These are phyloP conservation scores for Theileria parva DNA, from an alignment of 169 alveolate genomes.

Conservation along the genomic window DNA sequence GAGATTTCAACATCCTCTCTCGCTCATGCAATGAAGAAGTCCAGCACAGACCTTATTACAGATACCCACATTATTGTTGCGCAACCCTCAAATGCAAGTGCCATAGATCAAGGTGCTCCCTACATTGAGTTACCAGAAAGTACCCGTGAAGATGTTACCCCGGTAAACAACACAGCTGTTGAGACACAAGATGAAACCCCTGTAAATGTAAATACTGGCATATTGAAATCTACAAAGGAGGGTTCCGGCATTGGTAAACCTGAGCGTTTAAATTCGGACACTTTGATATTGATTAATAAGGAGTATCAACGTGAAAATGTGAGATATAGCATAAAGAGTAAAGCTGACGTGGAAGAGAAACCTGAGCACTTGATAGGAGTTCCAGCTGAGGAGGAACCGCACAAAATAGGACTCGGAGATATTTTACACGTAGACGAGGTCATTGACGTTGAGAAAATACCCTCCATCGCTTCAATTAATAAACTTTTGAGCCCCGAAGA, in stretches of 20 bases:
- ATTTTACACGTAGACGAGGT: constrained; percentile 5
- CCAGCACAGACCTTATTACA: not conserved
- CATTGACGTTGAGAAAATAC: constrained; percentile 12
- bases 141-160: not conserved
- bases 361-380: constrained; percentile 11
- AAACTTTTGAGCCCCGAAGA: not conserved
- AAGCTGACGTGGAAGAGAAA: not conserved
- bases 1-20: constrained; percentile 14
- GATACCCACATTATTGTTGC: constrained; percentile 1
- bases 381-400: not conserved
- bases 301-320: not conserved
- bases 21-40: not conserved
- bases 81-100: not conserved
- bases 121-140: not conserved
- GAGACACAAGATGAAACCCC: not conserved
- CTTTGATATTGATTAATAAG: not conserved
- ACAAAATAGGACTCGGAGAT: not conserved
- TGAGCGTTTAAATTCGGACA: not conserved
- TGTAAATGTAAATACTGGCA: not conserved
- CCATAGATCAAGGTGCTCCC: not conserved
- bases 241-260: not conserved
- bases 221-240: not conserved
- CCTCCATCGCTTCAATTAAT: not conserved
- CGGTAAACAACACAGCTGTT: not conserved
- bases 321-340: constrained; percentile 2